A percentile compares a stretch with the other conserved stretches of the same genome.
phyloP scores from a whole-genome alignment of 805 yeast genomes.

The Brettanomyces sp. region DNA sequence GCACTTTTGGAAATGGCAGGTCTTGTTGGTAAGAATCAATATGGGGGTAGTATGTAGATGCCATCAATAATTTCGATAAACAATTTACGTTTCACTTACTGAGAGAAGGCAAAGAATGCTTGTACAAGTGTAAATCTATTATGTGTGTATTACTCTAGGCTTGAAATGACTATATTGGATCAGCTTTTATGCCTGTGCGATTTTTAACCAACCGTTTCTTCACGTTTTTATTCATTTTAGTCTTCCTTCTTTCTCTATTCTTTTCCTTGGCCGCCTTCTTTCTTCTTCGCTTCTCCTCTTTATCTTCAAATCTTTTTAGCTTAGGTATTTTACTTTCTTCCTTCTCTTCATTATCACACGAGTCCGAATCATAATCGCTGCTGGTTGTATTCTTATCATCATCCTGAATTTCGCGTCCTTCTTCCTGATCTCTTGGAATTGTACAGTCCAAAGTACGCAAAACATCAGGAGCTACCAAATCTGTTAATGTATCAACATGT shows the following conservation, averaged over 20 bases:
- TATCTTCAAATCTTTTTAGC: conserved; percentile 75
- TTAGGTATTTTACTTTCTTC: conserved; percentile 29
- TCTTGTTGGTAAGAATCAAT: conserved; percentile 34
- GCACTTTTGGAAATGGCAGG: conserved; percentile 84
- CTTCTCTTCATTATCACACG: conserved; percentile 6
- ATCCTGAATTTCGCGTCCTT: conserved; percentile 21
- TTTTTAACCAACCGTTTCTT: conserved; percentile 69
- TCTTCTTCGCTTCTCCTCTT: conserved; percentile 66
- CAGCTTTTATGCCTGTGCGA: conserved; percentile 11
- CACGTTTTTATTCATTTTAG: conserved; percentile 73
- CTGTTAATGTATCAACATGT: conserved; percentile 67
- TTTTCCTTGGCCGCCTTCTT: conserved; percentile 71
- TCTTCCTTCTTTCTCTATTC: conserved; percentile 69
- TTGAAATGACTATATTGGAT: no score
- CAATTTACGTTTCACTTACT: not conserved
- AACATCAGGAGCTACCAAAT: conserved; percentile 39
- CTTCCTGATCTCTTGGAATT: conserved; percentile 7
- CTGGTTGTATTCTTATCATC: conserved; percentile 16
- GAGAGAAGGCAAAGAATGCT: not conserved
- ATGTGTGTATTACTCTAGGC: no score
- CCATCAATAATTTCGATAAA: not conserved
- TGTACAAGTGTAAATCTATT: not conserved
- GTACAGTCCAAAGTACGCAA: conserved; percentile 21
- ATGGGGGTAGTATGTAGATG: conserved; percentile 39
- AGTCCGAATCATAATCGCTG: conserved; percentile 14